phyloP scores from a whole-genome alignment of 306 rosid genomes.

The Vachellia pachyceras region DNA sequence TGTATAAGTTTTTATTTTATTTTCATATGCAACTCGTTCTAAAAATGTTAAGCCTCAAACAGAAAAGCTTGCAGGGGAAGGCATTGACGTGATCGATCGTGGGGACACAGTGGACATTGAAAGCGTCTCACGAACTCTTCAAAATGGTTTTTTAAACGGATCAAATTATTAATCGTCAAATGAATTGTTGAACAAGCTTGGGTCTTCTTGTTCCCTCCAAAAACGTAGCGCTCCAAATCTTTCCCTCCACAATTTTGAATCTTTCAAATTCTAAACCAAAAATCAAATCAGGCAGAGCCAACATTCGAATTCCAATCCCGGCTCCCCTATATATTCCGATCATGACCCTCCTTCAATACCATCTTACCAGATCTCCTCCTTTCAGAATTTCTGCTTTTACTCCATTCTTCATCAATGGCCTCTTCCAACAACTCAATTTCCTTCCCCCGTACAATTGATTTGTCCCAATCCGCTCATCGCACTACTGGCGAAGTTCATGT shows the following conservation, averaged over 20 bases:
- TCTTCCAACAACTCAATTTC: constrained; percentile 45
- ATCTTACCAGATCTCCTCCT: constrained; percentile 9
- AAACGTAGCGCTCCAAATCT: background rate
- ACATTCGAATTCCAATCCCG: background rate
- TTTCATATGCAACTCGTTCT: no score
- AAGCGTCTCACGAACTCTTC: background rate
- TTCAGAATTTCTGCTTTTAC: background rate
- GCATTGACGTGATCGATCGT: background rate
- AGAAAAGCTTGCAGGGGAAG: no score
- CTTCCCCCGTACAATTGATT: constrained; percentile 11
- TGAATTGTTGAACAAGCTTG: background rate
- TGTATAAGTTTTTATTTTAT: no score
- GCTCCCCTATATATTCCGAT: constrained; percentile 7
- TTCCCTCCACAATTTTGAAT: constrained; percentile 71
- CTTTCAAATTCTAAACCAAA: no score
- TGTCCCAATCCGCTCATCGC: constrained; percentile 18
- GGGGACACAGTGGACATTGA: background rate
- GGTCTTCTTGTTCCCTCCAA: constrained; percentile 41
- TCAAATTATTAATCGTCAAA: no score
- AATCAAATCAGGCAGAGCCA: background rate
- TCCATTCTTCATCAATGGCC: constrained; percentile 46
- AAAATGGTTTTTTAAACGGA: background rate
- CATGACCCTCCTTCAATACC: constrained; percentile 3
- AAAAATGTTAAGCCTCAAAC: no score
- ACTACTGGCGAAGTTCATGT: constrained; percentile 80